These are phyloP conservation scores for Pythium scleroteichum DNA, from an alignment of 352 stramenopile genomes.

Conservation along the genomic window DNA sequence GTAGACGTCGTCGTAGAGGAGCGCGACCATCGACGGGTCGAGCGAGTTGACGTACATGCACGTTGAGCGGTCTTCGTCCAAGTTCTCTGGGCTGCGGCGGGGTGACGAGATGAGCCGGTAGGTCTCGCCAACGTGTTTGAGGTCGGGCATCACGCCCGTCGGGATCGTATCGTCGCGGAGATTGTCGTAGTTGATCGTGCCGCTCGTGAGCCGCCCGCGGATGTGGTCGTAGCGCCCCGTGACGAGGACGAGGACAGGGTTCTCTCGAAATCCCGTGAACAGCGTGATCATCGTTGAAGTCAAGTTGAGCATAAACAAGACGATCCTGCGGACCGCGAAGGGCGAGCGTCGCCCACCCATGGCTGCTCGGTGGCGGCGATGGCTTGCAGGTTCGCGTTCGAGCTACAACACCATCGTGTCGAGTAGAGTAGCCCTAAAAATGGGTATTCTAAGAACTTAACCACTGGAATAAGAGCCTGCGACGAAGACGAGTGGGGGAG, in stretches of 20 bases:
- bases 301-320: not conserved
- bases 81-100: slow-evolving; percentile 17
- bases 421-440: too few species aligned
- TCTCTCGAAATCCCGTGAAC: slow-evolving; percentile 51
- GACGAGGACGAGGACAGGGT: slow-evolving; percentile 45
- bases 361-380: too few species aligned
- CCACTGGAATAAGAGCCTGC: too few species aligned
- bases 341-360: too few species aligned
- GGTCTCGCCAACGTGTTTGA: slow-evolving; percentile 33
- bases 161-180: slow-evolving; percentile 37
- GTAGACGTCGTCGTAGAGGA: slow-evolving; percentile 40
- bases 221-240: slow-evolving; percentile 55
- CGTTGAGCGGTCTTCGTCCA: slow-evolving; percentile 32
- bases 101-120: slow-evolving; percentile 34
- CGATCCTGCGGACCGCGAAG: not conserved
- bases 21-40: slow-evolving; percentile 24
- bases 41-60: slow-evolving; percentile 39
- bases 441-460: too few species aligned
- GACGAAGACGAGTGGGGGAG: too few species aligned
- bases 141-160: slow-evolving; percentile 29
- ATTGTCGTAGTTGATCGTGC: slow-evolving; percentile 48
- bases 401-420: too few species aligned
- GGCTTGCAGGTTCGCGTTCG: too few species aligned
- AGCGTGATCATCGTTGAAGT: slow-evolving; percentile 32
- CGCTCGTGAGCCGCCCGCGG: slow-evolving; percentile 33